Evolutionary conservation across 495 filamentous ascomycete genomes (phyloP).

Genomic region (Penicillium odoratum): DNA sequence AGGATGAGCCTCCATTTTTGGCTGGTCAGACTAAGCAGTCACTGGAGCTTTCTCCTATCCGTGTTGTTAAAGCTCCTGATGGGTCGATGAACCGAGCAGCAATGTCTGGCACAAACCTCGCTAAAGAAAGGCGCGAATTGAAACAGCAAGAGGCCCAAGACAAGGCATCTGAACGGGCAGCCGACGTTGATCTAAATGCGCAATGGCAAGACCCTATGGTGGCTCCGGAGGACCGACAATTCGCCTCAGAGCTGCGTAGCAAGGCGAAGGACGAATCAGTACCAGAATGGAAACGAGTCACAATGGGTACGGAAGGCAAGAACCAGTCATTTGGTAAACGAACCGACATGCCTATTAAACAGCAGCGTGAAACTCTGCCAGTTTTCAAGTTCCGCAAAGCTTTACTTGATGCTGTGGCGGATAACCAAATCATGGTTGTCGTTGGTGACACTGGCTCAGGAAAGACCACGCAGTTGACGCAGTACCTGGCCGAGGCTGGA

Average conservation of each 20-base stretch:
- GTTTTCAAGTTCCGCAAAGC: constrained; percentile 89
- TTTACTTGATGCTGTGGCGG: constrained; percentile 80
- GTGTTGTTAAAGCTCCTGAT: constrained; percentile 96
- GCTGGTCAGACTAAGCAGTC: constrained; percentile 96
- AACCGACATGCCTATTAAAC: constrained; percentile 89
- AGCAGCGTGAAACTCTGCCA: constrained; percentile 88
- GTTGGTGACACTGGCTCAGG: constrained; percentile 97
- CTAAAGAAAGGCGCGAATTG: constrained; percentile 86
- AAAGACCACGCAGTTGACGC: constrained; percentile 95
- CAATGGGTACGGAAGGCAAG: constrained; percentile 60
- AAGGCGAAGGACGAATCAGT: constrained; percentile 62
- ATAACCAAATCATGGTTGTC: constrained; percentile 92
- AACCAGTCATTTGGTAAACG: constrained; percentile 82
- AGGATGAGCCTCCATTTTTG: constrained; percentile 95
- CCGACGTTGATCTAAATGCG: constrained; percentile 79
- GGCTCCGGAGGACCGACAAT: constrained; percentile 75
- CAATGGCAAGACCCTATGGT: constrained; percentile 99
- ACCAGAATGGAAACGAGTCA: constrained; percentile 90
- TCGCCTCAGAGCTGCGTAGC: constrained; percentile 78
- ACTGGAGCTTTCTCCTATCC: constrained; percentile 88
- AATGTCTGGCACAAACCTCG: constrained; percentile 86
- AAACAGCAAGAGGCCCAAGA: constrained; percentile 86
- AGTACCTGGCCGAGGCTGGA: constrained; percentile 91
- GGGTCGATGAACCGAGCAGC: constrained; percentile 93
- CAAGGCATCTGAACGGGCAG: constrained; percentile 73